phyloP scores from a whole-genome alignment of 2,329 filamentous ascomycete genomes.

The Penicillium sp. region DNA sequence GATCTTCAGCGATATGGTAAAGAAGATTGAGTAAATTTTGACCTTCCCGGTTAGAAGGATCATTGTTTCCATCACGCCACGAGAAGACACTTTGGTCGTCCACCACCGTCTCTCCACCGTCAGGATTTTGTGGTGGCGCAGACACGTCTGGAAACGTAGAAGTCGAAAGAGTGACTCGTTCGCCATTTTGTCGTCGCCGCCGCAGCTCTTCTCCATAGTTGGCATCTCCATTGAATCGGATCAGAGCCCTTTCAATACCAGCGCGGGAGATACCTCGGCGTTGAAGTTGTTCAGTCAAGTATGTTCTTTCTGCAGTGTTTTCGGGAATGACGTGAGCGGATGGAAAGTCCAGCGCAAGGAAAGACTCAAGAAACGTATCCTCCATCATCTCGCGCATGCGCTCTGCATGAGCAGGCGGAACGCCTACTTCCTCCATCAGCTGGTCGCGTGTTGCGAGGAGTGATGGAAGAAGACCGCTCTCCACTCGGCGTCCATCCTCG shows the following conservation, averaged over 20 bases:
- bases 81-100: slow-evolving; percentile 49
- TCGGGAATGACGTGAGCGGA: slow-evolving; percentile 36
- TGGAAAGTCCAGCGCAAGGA: slow-evolving; percentile 43
- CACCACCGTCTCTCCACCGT: slow-evolving; percentile 37
- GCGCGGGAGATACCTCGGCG: slow-evolving; percentile 40
- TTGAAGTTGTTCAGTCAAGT: slow-evolving; percentile 40
- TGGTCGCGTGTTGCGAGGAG: slow-evolving; percentile 43
- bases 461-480: slow-evolving; percentile 45
- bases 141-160: slow-evolving; percentile 33
- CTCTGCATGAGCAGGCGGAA: slow-evolving; percentile 39
- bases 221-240: slow-evolving; percentile 40
- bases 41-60: slow-evolving; percentile 51
- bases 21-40: slow-evolving; percentile 82
- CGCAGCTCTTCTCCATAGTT: slow-evolving; percentile 43
- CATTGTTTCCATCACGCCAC: slow-evolving; percentile 45
- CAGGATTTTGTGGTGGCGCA: slow-evolving; percentile 27
- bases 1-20: slow-evolving; percentile 91
- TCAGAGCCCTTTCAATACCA: slow-evolving; percentile 39
- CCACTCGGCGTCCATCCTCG: slow-evolving; percentile 42
- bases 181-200: slow-evolving; percentile 39
- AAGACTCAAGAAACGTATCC: slow-evolving; percentile 45
- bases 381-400: slow-evolving; percentile 47
- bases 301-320: slow-evolving; percentile 36
- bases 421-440: slow-evolving; percentile 43
- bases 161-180: slow-evolving; percentile 39